phyloP scores from a whole-genome alignment of 2,329 filamentous ascomycete species.

The Graphiopsis chlorocephala region DNA sequence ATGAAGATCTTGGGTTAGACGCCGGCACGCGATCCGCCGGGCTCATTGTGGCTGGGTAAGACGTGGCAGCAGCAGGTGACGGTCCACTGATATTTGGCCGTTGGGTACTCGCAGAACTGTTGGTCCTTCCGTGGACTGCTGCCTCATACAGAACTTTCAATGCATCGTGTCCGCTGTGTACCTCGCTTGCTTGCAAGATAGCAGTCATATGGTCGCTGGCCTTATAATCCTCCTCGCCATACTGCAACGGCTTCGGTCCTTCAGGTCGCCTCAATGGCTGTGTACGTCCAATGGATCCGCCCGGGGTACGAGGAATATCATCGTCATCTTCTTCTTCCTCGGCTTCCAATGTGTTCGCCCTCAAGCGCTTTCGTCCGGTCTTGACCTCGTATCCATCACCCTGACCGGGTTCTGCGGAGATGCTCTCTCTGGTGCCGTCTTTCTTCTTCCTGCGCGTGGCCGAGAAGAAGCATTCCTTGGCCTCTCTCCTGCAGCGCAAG shows the following conservation, averaged over 20 bases:
- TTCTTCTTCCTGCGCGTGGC: constrained; percentile 83
- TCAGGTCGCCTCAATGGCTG: constrained; percentile 65
- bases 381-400: constrained; percentile 63
- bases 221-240: constrained; percentile 54
- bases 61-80: constrained; percentile 4
- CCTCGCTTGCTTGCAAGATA: constrained; percentile 60
- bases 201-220: constrained; percentile 60
- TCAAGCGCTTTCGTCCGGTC: constrained; percentile 69
- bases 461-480: constrained; percentile 96
- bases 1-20: constrained; percentile 21
- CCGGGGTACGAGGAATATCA: constrained; percentile 63
- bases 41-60: constrained; percentile 16
- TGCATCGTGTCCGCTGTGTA: constrained; percentile 90
- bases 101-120: constrained; percentile 39
- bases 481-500: constrained; percentile 87
- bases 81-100: constrained; percentile 26
- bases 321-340: constrained; percentile 48
- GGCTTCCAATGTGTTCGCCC: constrained; percentile 36
- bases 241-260: constrained; percentile 33
- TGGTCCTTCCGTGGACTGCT: constrained; percentile 52
- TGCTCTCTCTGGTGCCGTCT: constrained; percentile 41
- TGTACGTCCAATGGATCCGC: constrained; percentile 62
- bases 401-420: constrained; percentile 41
- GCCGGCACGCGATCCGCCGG: constrained; percentile 10
- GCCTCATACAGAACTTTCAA: constrained; percentile 89